Base-by-base conservation (phyloP, 129 eudicot species). In the Helichrysum umbraculigerum region DNA sequence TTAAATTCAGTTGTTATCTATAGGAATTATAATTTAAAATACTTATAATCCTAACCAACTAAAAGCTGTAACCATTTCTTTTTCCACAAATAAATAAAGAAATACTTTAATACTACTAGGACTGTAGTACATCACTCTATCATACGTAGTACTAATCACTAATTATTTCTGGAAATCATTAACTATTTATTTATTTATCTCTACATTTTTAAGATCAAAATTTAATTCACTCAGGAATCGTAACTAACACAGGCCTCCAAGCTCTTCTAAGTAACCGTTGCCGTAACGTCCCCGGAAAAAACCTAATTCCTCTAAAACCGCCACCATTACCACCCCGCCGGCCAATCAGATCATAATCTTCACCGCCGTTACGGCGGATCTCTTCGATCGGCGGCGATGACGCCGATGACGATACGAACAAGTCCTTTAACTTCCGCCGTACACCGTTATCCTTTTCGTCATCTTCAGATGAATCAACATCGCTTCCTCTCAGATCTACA, bases 221-320 rank as follows among this genome's bases (percentile, higher is more conserved):
- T 54, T 34, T 64, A 0, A 64, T 20, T 83, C 63, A 85, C 79
- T 90, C 97, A 62, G 96, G 96, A 77, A 93, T 90, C 20, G 88
- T 82, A 44, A 84, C 89, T 37, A 93, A 83, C 7, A 88, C 92
- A 5, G 98, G 98, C 15, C 97, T 84, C 98, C 98, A 93, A 0
- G 87, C 86, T 71, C 96, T 84, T 75, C 97, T 83, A 61, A 93
- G 85, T 74, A 90, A 79, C 76, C 97, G 87, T 79, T 88, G 98
- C 82, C 97, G 82, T 14, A 88, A 79, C 71, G 91, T 79, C 74
- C 85, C 89, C 79, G 96, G 85, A 9, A 84, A 86, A 74, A 79
- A 86, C 83, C 96, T 75, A 17, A 86, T 19, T 22, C 87, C 67
- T 4, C 91, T 80, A 62, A 30, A 12, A 12, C 80, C 85, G 17